These are phyloP conservation scores for Fusarium pseudonygamai DNA, from an alignment of 2,329 filamentous ascomycete species.

Conservation along the genomic window DNA sequence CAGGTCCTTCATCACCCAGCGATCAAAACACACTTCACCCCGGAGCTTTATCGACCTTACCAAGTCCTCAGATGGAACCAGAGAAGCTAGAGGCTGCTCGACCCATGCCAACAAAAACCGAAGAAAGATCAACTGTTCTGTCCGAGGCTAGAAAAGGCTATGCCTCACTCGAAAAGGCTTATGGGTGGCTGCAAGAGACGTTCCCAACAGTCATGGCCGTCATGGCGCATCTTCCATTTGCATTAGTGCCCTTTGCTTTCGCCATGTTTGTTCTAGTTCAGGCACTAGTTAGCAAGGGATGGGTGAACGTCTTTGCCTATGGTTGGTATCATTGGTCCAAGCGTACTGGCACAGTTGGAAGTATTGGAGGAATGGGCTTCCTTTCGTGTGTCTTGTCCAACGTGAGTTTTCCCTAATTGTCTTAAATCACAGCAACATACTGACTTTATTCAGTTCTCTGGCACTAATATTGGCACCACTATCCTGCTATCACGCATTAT, in stretches of 20 bases:
- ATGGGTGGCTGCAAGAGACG: constrained; percentile 72
- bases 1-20: not conserved
- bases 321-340: constrained; percentile 79
- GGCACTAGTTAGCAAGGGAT: constrained; percentile 76
- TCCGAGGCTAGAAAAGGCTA: constrained; percentile 57
- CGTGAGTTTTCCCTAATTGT: constrained; percentile 56
- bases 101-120: not conserved
- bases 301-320: constrained; percentile 77
- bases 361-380: constrained; percentile 78
- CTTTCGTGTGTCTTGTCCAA: constrained; percentile 77
- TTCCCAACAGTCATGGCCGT: constrained; percentile 76
- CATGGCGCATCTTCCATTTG: constrained; percentile 70
- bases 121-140: constrained; percentile 57
- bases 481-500: constrained; percentile 77
- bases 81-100: not conserved
- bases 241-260: constrained; percentile 76
- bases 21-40: not conserved
- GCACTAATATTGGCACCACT: constrained; percentile 80
- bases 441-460: constrained; percentile 66
- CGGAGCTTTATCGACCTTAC: not conserved
- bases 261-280: constrained; percentile 81
- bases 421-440: not conserved
- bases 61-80: not conserved
- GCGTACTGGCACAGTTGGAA: constrained; percentile 74
- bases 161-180: constrained; percentile 46